Evolutionary conservation across 2,329 filamentous ascomycete species (phyloP).

Genomic region (Beauveria rudraprayagi): DNA sequence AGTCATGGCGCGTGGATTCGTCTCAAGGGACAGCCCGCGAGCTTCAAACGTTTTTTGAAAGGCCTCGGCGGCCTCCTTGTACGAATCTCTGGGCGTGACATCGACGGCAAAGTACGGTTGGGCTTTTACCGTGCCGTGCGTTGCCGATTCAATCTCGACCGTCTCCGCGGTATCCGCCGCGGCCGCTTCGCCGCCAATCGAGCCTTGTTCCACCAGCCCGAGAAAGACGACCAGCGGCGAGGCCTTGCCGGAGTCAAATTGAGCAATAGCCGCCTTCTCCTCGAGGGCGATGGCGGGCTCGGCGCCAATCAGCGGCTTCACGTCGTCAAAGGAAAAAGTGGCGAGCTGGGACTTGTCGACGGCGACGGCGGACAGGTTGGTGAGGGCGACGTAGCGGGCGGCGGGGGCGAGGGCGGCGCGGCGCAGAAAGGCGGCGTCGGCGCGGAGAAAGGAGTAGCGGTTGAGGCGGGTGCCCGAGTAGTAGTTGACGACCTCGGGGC

Average conservation of each 20-base stretch:
- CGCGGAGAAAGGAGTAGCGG: constrained; percentile 69
- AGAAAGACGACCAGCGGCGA: constrained; percentile 73
- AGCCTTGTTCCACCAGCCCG: constrained; percentile 61
- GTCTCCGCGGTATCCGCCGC: constrained; percentile 17
- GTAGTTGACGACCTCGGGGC: constrained; percentile 75
- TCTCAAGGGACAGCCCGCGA: constrained; percentile 57
- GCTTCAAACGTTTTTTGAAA: constrained; percentile 34
- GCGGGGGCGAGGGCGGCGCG: constrained; percentile 57
- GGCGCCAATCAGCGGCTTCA: constrained; percentile 60
- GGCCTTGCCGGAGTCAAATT: constrained; percentile 63
- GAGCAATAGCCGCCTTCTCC: constrained; percentile 65
- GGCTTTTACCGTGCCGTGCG: constrained; percentile 65
- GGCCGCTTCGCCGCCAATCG: constrained; percentile 36
- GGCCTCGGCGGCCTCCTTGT: constrained; percentile 53
- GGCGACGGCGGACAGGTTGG: constrained; percentile 67
- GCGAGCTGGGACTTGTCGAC: constrained; percentile 50
- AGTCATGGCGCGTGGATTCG: constrained; percentile 55
- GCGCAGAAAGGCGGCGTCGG: constrained; percentile 61
- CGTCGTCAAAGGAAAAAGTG: constrained; percentile 59
- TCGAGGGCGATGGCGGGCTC: constrained; percentile 59
- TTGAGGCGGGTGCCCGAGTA: constrained; percentile 73
- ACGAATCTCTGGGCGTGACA: constrained; percentile 62
- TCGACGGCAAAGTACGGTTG: constrained; percentile 85
- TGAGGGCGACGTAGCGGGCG: constrained; percentile 69
- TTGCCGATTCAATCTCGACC: constrained; percentile 20